Conservation (phyloP, 371 early-diverging fungal genomes). For the Funneliformis caledonium region DNA sequence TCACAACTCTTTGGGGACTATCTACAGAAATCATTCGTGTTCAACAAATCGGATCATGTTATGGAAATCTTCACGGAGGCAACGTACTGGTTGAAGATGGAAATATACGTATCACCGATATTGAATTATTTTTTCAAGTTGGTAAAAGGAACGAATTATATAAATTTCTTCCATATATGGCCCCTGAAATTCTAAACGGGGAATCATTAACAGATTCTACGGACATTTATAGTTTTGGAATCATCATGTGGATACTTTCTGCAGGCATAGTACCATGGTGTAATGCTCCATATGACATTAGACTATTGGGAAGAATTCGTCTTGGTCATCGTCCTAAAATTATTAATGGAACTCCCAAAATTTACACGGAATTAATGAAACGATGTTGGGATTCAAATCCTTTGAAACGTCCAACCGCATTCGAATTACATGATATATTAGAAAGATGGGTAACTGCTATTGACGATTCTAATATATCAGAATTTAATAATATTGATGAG, state of each 20-base stretch:
- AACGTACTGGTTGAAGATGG: conserved; percentile 27
- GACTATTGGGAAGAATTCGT: neutral
- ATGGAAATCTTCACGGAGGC: conserved; percentile 36
- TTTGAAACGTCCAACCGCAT: neutral
- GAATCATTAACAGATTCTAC: neutral
- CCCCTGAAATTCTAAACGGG: conserved; percentile 16
- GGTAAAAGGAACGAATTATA: neutral
- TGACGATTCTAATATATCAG: conserved; percentile 17
- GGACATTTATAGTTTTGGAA: conserved; percentile 27
- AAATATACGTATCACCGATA: conserved; percentile 9
- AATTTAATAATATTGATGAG: conserved; percentile 5
- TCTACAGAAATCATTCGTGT: neutral
- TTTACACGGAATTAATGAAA: neutral
- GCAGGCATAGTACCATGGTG: neutral
- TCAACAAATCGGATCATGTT: neutral
- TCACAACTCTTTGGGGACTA: neutral
- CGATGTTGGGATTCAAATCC: conserved; percentile 18
- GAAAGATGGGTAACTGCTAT: conserved; percentile 1
- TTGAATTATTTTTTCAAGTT: neutral
- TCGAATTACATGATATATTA: neutral
- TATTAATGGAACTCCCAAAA: neutral
- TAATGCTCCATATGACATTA: neutral
- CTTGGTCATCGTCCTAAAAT: neutral
- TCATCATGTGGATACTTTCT: conserved; percentile 28
- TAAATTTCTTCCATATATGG: conserved; percentile 12